Conservation (phyloP, 768 basidiomycete genomes). For the Panaeolus papilionaceus region DNA sequence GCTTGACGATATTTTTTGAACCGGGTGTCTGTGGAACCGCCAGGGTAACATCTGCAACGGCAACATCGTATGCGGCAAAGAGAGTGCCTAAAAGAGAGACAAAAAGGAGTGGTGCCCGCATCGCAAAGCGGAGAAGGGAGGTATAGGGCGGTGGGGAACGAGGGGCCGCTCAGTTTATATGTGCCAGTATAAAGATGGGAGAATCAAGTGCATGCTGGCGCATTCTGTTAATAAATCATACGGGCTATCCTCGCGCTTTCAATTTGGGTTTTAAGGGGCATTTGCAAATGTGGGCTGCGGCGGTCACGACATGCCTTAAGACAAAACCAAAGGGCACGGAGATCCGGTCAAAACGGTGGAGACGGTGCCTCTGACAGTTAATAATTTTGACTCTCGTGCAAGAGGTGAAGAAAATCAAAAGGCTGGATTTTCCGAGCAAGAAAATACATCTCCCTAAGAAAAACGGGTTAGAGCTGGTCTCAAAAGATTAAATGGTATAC, state of each 20-base stretch:
- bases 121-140: conserved; percentile 17
- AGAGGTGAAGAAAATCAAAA: too few relatives aligned
- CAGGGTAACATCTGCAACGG: conserved; percentile 34
- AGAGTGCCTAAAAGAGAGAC: conserved; percentile 23
- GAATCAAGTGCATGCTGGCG: background rate
- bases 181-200: background rate
- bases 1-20: conserved; percentile 44
- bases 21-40: conserved; percentile 43
- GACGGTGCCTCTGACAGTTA: background rate
- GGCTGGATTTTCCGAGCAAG: too few relatives aligned
- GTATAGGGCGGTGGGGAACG: background rate
- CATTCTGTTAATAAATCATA: background rate
- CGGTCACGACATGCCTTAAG: background rate
- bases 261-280: conserved; percentile 9
- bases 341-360: background rate
- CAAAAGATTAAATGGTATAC: background rate
- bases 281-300: background rate
- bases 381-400: too few relatives aligned
- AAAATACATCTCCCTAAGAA: too few relatives aligned
- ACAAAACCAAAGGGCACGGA: background rate
- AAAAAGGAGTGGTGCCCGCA: conserved; percentile 22
- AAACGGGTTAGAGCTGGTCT: background rate
- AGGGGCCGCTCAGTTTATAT: background rate
- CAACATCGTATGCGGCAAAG: conserved; percentile 20
- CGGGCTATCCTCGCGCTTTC: background rate